These are phyloP conservation scores for Sporisorium reilianum DNA, from an alignment of 1,284 basidiomycete genomes.

Conservation along the genomic window DNA sequence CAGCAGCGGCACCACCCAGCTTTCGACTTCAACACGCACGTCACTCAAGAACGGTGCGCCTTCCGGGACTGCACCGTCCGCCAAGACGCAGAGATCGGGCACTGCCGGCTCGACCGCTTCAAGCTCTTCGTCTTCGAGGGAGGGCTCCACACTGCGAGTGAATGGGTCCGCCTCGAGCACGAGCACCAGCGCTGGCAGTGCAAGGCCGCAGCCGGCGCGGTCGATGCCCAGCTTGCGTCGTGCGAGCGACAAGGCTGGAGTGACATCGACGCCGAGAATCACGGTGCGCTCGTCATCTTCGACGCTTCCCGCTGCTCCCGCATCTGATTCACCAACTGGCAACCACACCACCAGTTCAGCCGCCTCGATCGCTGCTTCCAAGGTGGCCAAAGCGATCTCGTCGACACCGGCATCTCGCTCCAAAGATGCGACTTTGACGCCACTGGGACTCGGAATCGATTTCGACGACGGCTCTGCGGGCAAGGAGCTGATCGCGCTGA, in stretches of 20 bases:
- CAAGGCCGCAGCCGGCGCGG: slow-evolving; percentile 30
- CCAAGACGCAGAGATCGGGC: slow-evolving; percentile 23
- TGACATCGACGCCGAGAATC: slow-evolving; percentile 37
- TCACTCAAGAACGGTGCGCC: slow-evolving; percentile 12
- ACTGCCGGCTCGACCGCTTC: slow-evolving; percentile 18
- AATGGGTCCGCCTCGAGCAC: slow-evolving; percentile 13
- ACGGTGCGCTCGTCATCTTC: slow-evolving; percentile 41
- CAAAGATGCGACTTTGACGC: slow-evolving; percentile 9
- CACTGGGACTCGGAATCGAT: slow-evolving; percentile 40
- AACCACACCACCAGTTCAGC: slow-evolving; percentile 4
- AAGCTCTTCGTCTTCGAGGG: slow-evolving; percentile 11
- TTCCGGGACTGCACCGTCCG: slow-evolving; percentile 2
- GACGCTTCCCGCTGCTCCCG: slow-evolving; percentile 10
- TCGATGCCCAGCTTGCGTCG: slow-evolving; percentile 51
- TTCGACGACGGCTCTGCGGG: slow-evolving; percentile 16
- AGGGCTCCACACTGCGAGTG: slow-evolving; percentile 12
- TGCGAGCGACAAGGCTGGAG: slow-evolving; percentile 18
- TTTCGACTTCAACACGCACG: slow-evolving; percentile 27
- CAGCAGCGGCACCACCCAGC: slow-evolving; percentile 30
- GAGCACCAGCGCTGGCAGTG: not conserved
- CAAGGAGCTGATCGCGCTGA: slow-evolving; percentile 21
- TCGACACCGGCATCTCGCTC: slow-evolving; percentile 4
- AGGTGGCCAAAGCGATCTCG: slow-evolving; percentile 29
- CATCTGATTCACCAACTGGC: not conserved
- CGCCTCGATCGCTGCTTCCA: slow-evolving; percentile 31